These are phyloP conservation scores for Selaginella tamariscina DNA, from an alignment of 75 land plant species.

Conservation along the genomic window DNA sequence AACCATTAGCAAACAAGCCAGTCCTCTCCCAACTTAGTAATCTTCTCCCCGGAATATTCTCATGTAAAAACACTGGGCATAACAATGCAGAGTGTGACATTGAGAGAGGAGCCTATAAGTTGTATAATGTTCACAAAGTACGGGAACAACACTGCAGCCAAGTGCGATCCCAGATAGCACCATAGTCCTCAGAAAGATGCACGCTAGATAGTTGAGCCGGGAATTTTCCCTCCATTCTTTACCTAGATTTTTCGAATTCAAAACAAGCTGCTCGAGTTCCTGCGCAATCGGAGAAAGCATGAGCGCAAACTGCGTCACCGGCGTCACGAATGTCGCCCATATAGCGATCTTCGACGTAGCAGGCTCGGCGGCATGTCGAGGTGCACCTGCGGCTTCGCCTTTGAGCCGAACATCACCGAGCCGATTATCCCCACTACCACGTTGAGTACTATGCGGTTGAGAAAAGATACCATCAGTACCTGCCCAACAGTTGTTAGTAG, in stretches of 20 bases:
- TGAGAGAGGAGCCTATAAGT: neutral
- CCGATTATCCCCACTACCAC: slow-evolving; percentile 15
- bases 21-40: neutral
- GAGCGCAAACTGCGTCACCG: slow-evolving; percentile 22
- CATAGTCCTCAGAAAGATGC: neutral
- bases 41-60: neutral
- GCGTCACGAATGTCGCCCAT: slow-evolving; percentile 23
- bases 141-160: neutral
- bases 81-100: neutral
- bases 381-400: slow-evolving; percentile 16
- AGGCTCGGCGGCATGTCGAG: slow-evolving; percentile 19
- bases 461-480: slow-evolving; percentile 18
- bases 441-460: neutral
- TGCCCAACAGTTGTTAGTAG: slow-evolving; percentile 1
- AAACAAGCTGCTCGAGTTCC: slow-evolving; percentile 16
- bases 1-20: neutral
- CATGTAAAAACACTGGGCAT: neutral
- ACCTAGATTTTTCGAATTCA: neutral
- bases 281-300: slow-evolving; percentile 19
- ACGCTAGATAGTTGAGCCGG: neutral
- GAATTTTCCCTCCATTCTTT: neutral
- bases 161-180: slow-evolving; percentile 6
- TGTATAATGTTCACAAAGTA: neutral
- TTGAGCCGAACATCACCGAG: slow-evolving; percentile 19
- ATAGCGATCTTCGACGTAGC: slow-evolving; percentile 18